Base-by-base conservation (phyloP, 2,329 filamentous ascomycete genomes). In the Septoria petroselini region DNA sequence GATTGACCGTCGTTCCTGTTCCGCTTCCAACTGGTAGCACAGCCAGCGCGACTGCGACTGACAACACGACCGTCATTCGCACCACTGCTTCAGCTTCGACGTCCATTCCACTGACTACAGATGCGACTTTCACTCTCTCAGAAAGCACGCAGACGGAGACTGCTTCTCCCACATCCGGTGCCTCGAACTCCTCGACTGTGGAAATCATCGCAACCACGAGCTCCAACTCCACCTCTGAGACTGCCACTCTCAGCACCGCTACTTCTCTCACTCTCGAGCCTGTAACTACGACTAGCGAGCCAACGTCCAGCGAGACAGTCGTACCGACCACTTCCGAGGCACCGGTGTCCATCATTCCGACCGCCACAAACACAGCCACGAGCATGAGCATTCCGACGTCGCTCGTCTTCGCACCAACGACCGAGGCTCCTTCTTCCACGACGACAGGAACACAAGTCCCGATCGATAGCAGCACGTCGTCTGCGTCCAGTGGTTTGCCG, bases 381-480 rank as follows among this genome's bases (percentile, higher is more conserved):
- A 65, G 62, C 31, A 65, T 70, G 47, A 77, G 75, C 71, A 67
- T 85, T 18, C 80, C 82, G 0, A 78, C 81, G 0, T 83, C 80
- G 15, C 81, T 87, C 42, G 70, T 84, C 11, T 74, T 80, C 34
- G 79, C 81, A 59, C 70, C 77, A 4, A 73, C 73, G 1, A 69
- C 71, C 8, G 60, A 58, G 6, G 54, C 45, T 12, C 39, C 49
- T 21, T 41, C 43, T 6, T 37, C 15, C 18, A 52, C 54, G 3
- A 30, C 30, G 9, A 37, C 50, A 2, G 56, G 50, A 17, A 58
- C 55, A 27, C 38, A 41, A 6, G 48, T 58, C 58, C 68, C 23
- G 72, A 73, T 50, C 59, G 72, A 43, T 61, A 68, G 60, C 8
- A 72, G 73, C 0, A 71, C 76, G 2, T 73, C 71, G 4, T 64